Percentiles rank a stretch among this genome's conserved stretches.
phyloP scores from a whole-genome alignment of 1,284 basidiomycete species.

The Leccinum huronense region DNA sequence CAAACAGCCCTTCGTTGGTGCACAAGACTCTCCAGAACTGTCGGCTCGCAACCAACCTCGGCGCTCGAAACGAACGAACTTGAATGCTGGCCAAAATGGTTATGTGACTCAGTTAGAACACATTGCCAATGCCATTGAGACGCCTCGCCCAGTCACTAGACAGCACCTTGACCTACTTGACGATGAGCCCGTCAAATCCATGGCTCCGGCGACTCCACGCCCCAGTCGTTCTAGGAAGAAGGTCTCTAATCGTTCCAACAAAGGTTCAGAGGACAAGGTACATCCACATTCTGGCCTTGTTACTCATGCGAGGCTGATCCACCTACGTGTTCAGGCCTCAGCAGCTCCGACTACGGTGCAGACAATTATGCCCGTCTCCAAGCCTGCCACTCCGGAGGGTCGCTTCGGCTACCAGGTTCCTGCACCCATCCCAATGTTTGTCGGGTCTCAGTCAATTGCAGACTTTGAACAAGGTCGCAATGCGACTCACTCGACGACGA shows the following conservation, averaged over 20 bases:
- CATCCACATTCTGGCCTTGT: background rate
- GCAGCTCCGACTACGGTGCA: conserved; percentile 67
- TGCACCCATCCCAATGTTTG: background rate
- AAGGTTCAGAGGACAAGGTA: conserved; percentile 35
- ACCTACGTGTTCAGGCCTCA: conserved; percentile 36
- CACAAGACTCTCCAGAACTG: background rate
- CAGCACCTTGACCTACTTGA: background rate
- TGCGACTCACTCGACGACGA: background rate
- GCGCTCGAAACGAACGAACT: background rate
- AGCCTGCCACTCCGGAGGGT: background rate
- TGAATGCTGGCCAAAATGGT: background rate
- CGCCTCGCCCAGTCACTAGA: background rate
- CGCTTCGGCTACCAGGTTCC: background rate
- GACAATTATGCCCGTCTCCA: background rate
- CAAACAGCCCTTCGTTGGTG: background rate
- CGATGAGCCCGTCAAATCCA: background rate
- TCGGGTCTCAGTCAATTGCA: background rate
- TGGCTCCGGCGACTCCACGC: background rate
- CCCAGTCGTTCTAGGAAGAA: background rate
- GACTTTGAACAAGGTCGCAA: background rate
- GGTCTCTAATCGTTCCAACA: conserved; percentile 55
- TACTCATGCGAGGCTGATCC: background rate
- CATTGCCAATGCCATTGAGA: background rate
- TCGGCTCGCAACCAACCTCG: background rate
- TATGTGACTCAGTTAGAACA: background rate